Evolutionary conservation across 1,139 yeast species (phyloP).

Genomic region (Kodamaea arcana): DNA sequence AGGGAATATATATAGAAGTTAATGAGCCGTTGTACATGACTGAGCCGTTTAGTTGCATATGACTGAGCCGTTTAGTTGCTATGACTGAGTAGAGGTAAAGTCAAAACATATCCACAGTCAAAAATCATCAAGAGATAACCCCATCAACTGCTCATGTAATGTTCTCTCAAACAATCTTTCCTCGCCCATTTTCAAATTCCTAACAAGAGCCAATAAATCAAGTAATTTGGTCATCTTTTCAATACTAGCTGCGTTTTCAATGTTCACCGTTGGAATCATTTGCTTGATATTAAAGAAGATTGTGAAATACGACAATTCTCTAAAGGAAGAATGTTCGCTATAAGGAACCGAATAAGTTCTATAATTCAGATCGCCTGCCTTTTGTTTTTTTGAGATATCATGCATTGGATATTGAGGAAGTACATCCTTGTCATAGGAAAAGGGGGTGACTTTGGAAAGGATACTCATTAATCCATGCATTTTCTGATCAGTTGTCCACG

Average conservation of each 20-base stretch:
- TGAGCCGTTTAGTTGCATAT: too few species aligned
- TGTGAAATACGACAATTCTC: conserved; percentile 69
- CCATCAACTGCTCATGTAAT: not conserved
- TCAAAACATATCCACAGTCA: too few species aligned
- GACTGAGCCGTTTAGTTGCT: too few species aligned
- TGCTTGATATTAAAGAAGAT: conserved; percentile 44
- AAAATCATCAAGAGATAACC: conserved; percentile 9
- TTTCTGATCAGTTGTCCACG: conserved; percentile 6
- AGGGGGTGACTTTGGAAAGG: conserved; percentile 20
- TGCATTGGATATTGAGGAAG: conserved; percentile 27
- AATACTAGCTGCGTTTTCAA: conserved; percentile 33
- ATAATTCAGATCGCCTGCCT: conserved; percentile 25
- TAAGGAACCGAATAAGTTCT: conserved; percentile 72
- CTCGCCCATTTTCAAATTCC: conserved; percentile 6
- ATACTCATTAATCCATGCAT: conserved; percentile 12
- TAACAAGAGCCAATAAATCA: conserved; percentile 36
- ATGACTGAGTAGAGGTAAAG: too few species aligned
- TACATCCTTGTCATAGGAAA: conserved; percentile 26
- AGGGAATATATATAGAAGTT: too few species aligned
- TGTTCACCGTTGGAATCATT: conserved; percentile 80
- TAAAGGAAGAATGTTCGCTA: conserved; percentile 88
- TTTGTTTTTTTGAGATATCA: conserved; percentile 13
- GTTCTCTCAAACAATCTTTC: not conserved
- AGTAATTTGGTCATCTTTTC: conserved; percentile 46
- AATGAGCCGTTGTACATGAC: too few species aligned